These are phyloP conservation scores for Calycina marina DNA, from an alignment of 2,329 filamentous ascomycete species.

Conservation along the genomic window DNA sequence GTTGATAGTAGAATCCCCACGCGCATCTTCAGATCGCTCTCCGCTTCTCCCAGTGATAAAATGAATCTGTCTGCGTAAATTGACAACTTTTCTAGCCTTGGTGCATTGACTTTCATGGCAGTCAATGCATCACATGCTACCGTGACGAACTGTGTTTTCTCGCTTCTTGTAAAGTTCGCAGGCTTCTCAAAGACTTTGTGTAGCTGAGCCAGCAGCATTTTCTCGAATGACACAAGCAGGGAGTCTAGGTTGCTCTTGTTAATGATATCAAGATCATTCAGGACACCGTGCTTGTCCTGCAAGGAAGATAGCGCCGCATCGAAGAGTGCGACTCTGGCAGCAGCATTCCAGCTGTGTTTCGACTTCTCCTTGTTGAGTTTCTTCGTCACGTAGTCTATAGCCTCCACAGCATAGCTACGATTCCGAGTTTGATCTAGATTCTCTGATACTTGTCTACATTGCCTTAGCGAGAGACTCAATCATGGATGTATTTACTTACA, in stretches of 20 bases:
- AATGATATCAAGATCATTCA: constrained; percentile 14
- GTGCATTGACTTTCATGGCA: constrained; percentile 7
- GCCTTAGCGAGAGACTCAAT: neutral
- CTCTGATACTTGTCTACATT: constrained; percentile 12
- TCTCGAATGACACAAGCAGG: constrained; percentile 8
- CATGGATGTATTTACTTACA: constrained; percentile 8
- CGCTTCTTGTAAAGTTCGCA: constrained; percentile 4
- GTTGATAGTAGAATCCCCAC: too few species aligned
- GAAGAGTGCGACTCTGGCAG: constrained; percentile 12
- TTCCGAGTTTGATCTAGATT: constrained; percentile 19
- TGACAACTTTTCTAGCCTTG: constrained; percentile 8
- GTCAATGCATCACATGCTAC: constrained; percentile 17
- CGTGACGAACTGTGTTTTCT: constrained; percentile 6
- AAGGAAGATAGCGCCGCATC: constrained; percentile 12
- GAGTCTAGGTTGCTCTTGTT: constrained; percentile 8
- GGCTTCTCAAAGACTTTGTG: constrained; percentile 9
- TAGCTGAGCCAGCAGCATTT: constrained; percentile 11
- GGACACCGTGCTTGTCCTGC: constrained; percentile 5
- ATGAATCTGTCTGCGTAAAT: constrained; percentile 7
- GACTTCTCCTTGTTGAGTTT: constrained; percentile 14
- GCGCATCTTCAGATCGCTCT: constrained; percentile 7
- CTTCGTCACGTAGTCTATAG: constrained; percentile 14
- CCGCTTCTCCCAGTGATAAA: constrained; percentile 2
- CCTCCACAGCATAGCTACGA: constrained; percentile 13
- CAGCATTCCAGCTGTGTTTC: constrained; percentile 11